phyloP scores from a whole-genome alignment of 768 basidiomycete genomes.

The Lyophyllum semitale region DNA sequence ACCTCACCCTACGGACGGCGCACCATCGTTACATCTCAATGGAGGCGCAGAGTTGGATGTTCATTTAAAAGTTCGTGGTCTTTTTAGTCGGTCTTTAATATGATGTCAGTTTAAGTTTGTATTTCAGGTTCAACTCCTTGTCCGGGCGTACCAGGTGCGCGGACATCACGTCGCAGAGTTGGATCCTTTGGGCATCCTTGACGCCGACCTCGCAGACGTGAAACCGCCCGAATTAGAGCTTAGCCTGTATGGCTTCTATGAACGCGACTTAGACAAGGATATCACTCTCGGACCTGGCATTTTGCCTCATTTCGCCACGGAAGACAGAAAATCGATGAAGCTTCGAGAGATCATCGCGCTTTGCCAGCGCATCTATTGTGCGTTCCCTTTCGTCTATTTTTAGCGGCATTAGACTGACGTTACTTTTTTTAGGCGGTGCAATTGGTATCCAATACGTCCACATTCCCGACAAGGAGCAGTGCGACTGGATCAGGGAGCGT shows the following conservation, averaged over 20 bases:
- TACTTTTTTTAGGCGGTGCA: conserved; percentile 62
- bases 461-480: conserved; percentile 97
- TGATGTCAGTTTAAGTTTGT: conserved; percentile 3
- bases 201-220: conserved; percentile 79
- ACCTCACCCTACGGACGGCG: conserved; percentile 74
- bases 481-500: conserved; percentile 98
- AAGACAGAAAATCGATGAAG: conserved; percentile 84
- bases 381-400: conserved; percentile 28
- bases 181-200: conserved; percentile 92
- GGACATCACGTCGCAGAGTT: conserved; percentile 96
- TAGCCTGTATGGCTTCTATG: conserved; percentile 93
- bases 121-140: conserved; percentile 89
- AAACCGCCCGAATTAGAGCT: conserved; percentile 90
- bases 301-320: conserved; percentile 90
- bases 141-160: conserved; percentile 98
- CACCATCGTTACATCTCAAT: conserved; percentile 69
- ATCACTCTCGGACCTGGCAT: conserved; percentile 96
- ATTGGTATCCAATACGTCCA: conserved; percentile 92
- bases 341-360: conserved; percentile 90
- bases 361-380: conserved; percentile 93
- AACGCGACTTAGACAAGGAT: conserved; percentile 92
- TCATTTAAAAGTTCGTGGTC: conserved; percentile 79
- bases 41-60: conserved; percentile 84
- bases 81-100: conserved; percentile 2
- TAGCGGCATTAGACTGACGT: not conserved